Evolutionary conservation across 108 stramenopile genomes (phyloP), one percentile per base, ranked within the genome.

Genomic region (Hondaea fermentalgiana): DNA sequence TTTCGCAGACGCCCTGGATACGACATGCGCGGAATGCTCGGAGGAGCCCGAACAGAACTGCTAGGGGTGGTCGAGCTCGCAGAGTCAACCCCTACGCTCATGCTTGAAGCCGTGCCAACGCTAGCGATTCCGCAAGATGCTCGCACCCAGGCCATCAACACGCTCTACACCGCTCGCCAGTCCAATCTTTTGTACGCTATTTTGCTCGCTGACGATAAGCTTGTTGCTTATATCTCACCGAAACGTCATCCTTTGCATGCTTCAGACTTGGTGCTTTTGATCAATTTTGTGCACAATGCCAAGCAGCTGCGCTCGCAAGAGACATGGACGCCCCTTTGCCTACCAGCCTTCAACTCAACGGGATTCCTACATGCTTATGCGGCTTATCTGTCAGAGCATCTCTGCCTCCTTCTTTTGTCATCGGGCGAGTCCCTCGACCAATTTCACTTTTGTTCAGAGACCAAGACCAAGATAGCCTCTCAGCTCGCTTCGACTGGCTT

Each of bases 261-360:
- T 8, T 53, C 49, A 6, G 76, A 83, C 2, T 25, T 83, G 49
- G n/a, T 83, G 25, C 51, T 83, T 12, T 45, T 83, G 43, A 83
- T 47, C 49, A 83, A 83, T 3, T 83, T 83, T 53, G 76, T 83
- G 45, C 76, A 35, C 12, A 83, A 83, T 17, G 76, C 76, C 19
- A 83, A 83, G 51, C 76, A 83, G 51, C 76, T 83, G 10, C 76
- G 76, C 45, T 83, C 76, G 76, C 76, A 83, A 23, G 76, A 83
- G 23, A 83, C 76, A 6, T 83, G 76, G 76, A 83, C 76, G 19
- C 76, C 76, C 12, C 76, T 83, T 23, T 83, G 76, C n/a, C 76
- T 83, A n/a, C 76, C 76, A 45, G 76, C 49, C 19, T 83, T 83
- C 51, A 83, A 83, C 28, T n/a, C 49, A 47, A 83, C 76, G 3